Conservation (phyloP, 1,139 yeast genomes). For the Nematodospora anomalae region DNA sequence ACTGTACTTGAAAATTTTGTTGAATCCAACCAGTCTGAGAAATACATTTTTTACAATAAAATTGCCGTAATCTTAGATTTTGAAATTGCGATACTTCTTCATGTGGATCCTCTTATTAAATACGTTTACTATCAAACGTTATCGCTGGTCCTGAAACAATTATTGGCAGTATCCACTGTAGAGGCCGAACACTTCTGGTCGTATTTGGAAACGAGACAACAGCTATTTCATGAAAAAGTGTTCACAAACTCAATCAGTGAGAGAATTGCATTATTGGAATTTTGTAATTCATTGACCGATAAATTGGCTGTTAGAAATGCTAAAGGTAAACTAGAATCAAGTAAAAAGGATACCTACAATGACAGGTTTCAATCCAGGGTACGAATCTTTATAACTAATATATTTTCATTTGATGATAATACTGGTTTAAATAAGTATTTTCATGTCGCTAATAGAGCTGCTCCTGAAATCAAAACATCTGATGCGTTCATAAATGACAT, state of each 20-base stretch:
- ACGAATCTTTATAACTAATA: constrained; percentile 32
- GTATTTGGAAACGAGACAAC: constrained; percentile 36
- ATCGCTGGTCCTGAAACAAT: constrained; percentile 21
- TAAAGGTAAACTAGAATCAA: constrained; percentile 27
- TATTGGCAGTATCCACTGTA: constrained; percentile 23
- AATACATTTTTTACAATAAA: constrained; percentile 16
- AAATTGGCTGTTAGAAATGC: constrained; percentile 20
- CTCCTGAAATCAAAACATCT: constrained; percentile 16
- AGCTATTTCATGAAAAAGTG: constrained; percentile 21
- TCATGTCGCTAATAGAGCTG: constrained; percentile 27
- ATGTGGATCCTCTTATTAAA: constrained; percentile 19
- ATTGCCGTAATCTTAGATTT: constrained; percentile 26
- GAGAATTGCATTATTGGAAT: constrained; percentile 40
- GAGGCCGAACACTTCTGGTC: constrained; percentile 35
- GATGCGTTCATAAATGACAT: constrained; percentile 36
- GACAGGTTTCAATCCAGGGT: constrained; percentile 40
- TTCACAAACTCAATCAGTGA: constrained; percentile 33
- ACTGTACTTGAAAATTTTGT: constrained; percentile 10
- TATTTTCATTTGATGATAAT: constrained; percentile 43
- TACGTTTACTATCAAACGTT: constrained; percentile 25
- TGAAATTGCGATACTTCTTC: constrained; percentile 19
- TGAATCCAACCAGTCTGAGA: constrained; percentile 3
- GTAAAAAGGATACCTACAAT: constrained; percentile 40
- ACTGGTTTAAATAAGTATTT: constrained; percentile 49
- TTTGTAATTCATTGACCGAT: constrained; percentile 42